These are phyloP conservation scores for Claviceps spartinae DNA, from an alignment of 2,329 filamentous ascomycete genomes.

Conservation along the genomic window DNA sequence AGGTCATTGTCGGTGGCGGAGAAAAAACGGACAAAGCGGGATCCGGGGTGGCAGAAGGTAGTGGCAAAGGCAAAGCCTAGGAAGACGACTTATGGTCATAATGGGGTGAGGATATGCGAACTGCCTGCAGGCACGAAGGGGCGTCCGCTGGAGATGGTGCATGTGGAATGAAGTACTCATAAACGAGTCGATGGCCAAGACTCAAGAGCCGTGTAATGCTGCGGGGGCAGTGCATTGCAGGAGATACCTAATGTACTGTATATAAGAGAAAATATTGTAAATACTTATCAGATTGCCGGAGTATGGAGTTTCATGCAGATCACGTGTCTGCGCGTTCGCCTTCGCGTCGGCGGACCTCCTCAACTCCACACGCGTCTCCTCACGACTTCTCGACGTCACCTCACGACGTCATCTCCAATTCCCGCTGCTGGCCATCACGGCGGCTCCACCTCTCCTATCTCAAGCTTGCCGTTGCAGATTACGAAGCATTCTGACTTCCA, in stretches of 20 bases:
- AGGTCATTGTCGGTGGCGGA: conserved; percentile 59
- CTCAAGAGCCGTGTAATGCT: not conserved
- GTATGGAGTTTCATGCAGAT: not conserved
- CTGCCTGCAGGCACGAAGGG: conserved; percentile 14
- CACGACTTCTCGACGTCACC: not conserved
- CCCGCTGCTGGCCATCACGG: not conserved
- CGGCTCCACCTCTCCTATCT: not conserved
- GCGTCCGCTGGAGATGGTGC: conserved; percentile 6
- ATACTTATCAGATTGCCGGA: not conserved
- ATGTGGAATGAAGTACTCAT: not conserved
- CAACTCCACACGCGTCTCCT: not conserved
- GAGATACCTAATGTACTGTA: not conserved
- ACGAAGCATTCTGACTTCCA: too few species aligned
- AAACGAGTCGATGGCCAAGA: not conserved
- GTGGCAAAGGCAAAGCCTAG: conserved; percentile 9
- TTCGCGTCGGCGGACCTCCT: not conserved
- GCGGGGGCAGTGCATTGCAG: not conserved
- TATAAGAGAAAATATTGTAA: not conserved
- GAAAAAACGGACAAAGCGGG: conserved; percentile 1
- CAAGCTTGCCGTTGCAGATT: too few species aligned
- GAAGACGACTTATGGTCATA: conserved; percentile 11
- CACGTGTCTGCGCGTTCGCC: not conserved
- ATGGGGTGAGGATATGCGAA: conserved; percentile 14
- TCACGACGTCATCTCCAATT: not conserved
- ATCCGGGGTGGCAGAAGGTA: conserved; percentile 11